Percentiles rank a stretch among this genome's conserved stretches.
Conservation (phyloP, 768 basidiomycete genomes). For the Cystobasidium tubakii region DNA sequence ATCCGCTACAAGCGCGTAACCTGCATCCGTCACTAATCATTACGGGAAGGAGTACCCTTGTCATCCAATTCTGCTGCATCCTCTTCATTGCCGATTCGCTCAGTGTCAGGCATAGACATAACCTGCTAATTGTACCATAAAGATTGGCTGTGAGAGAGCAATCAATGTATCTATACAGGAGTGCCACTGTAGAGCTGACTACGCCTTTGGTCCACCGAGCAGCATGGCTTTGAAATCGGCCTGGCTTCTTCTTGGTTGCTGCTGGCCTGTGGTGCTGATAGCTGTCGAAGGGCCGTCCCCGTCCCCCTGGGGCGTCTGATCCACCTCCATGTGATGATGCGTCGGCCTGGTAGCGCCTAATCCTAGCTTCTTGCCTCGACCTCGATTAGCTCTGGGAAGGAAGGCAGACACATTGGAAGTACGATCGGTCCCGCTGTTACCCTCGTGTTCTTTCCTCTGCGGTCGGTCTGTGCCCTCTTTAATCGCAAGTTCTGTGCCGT, state of each 20-base stretch:
- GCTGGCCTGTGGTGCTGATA: not conserved
- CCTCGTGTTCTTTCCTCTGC: not conserved
- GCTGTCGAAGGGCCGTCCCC: too few relatives aligned
- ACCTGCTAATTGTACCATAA: not conserved
- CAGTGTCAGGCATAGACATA: not conserved
- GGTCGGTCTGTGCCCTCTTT: constrained; percentile 49
- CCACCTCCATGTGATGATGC: not conserved
- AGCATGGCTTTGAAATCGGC: constrained; percentile 30
- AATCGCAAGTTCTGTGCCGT: constrained; percentile 59
- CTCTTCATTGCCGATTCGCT: too few relatives aligned
- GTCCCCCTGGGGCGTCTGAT: too few relatives aligned
- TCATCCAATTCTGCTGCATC: too few relatives aligned
- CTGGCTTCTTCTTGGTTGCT: constrained; percentile 9
- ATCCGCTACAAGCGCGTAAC: too few relatives aligned
- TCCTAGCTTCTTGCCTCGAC: constrained; percentile 22
- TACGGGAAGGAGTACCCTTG: too few relatives aligned
- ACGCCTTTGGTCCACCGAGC: not conserved
- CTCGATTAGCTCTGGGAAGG: constrained; percentile 26
- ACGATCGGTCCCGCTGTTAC: not conserved
- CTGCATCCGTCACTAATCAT: too few relatives aligned
- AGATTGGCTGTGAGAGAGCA: too few relatives aligned
- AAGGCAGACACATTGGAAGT: not conserved
- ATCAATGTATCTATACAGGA: not conserved
- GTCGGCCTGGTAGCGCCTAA: constrained; percentile 10
- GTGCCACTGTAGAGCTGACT: not conserved